Base-by-base conservation (phyloP, 148 eudicot genomes). In the Persicaria tinctoria region DNA sequence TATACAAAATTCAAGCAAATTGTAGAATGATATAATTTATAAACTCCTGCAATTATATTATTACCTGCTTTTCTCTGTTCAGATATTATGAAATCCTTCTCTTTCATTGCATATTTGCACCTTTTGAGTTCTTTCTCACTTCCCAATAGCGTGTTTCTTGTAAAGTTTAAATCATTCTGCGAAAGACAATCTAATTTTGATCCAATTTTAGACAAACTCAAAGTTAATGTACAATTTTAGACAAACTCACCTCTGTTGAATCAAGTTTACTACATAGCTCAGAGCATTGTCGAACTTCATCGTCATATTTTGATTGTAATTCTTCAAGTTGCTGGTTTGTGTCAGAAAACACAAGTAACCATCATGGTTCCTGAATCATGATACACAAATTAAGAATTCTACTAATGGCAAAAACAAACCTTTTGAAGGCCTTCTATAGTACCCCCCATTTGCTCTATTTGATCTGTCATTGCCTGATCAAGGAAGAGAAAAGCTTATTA, bases 61-160 rank as follows among this genome's bases (percentile, higher is more conserved):
- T 17, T 76, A 87, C 90, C 90, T 63, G 90, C 86, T 85, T 85
- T 87, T 73, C 76, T 83, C 82, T 85, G 88, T 64, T 85, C 84
- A 54, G 85, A 81, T 66, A 87, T 85, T 59, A 87, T 68, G 59
- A 85, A 87, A 75, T 87, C 90, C 53, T 80, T 64, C 81, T 87
- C 85, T 77, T 78, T 80, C 7, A 87, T 68, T n/a, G 82, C 72
- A 78, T 85, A 87, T 46, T 80, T 80, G 78, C 88, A 83, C 50
- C 74, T 79, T 59, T 70, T 78, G 23, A 87, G 56, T 38, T 80
- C 83, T 63, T 85, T 88, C 73, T 87, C 88, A 38, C 85, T 80
- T 70, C 77, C 79, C 27, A 82, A 75, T 75, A 87, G 56, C 76
- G 69, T 55, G 38, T 78, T 83, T 68, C 79, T 85, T 38, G 88